phyloP scores from a whole-genome alignment of 78 protist genomes.

The Planoprotostelium fungivorum region DNA sequence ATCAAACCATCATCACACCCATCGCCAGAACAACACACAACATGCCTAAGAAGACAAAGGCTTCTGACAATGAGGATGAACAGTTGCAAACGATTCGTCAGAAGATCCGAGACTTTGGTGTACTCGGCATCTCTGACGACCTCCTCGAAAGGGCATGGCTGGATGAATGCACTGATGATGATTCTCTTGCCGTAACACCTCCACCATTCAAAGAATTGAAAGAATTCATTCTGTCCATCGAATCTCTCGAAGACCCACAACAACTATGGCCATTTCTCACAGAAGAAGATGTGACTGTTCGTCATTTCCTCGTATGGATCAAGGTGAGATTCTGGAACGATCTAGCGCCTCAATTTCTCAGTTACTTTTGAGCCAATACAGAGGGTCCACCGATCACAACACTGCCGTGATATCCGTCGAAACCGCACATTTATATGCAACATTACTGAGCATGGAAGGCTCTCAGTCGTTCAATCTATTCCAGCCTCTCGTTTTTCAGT shows the following conservation, averaged over 20 bases:
- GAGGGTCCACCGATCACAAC: not conserved
- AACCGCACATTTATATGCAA: not conserved
- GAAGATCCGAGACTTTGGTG: not conserved
- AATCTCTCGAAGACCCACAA: not conserved
- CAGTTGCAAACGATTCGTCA: not conserved
- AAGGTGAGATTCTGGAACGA: not conserved
- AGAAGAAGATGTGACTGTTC: not conserved
- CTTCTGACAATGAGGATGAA: not conserved
- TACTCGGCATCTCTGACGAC: not conserved
- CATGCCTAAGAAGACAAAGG: not conserved
- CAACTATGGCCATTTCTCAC: not conserved
- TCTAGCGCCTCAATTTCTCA: not conserved
- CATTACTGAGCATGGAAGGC: not conserved
- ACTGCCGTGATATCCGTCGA: not conserved
- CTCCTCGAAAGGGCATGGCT: not conserved
- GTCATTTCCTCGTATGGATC: not conserved
- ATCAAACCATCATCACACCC: no score
- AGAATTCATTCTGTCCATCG: not conserved
- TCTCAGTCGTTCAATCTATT: not conserved
- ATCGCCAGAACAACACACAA: not conserved
- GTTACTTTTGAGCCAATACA: not conserved
- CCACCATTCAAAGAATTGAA: not conserved
- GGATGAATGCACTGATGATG: not conserved
- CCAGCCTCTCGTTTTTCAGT: not conserved
- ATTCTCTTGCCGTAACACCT: not conserved